Evolutionary conservation across 306 rosid genomes (phyloP), one percentile per base, ranked within the genome.

Genomic region (Trichosanthes truncata): DNA sequence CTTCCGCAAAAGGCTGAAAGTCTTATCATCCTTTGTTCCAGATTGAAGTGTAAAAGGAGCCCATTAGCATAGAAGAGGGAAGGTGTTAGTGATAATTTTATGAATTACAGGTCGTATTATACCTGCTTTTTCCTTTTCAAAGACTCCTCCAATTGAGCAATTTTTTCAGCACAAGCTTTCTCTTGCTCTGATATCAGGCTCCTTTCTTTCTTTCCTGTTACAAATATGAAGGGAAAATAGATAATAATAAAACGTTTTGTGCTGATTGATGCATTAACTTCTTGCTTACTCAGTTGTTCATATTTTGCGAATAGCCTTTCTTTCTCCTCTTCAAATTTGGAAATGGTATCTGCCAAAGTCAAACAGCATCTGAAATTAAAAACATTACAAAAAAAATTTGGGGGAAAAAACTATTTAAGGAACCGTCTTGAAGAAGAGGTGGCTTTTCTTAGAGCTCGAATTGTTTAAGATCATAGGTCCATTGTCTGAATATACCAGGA

Each of bases 261-360:
- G 43, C 38, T 57, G 6, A 67, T 52, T 57, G 29, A 66, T 33
- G 51, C 5, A 53, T n/a, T 57, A 40, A 74, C 7, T 35, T 33
- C 53, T 36, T 31, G 78, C 97, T 84, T 88, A 95, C 99, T 95
- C 80, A 93, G 75, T 87, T 93, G 99, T 84, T 95, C 99, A 80
- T 95, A 90, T 85, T 85, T 87, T 45, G 53, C 31, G 83, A 91
- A 88, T 68, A 93, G 90, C 86, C 90, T 95, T 71, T 90, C 97
- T 84, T 93, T 95, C 73, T 95, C 97, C 81, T 90, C 99, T 87
- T 95, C 99, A 84, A 87, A 95, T 81, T 88, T 91, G 65, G 97
- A 87, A 84, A 95, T 85, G 62, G 88, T 83, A 78, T 93, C 99
- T 93, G 74, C 82, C 75, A 83, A 82, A 72, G 31, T 48, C 78